Base-by-base conservation (phyloP, 805 yeast species). In the Lachancea sp. region DNA sequence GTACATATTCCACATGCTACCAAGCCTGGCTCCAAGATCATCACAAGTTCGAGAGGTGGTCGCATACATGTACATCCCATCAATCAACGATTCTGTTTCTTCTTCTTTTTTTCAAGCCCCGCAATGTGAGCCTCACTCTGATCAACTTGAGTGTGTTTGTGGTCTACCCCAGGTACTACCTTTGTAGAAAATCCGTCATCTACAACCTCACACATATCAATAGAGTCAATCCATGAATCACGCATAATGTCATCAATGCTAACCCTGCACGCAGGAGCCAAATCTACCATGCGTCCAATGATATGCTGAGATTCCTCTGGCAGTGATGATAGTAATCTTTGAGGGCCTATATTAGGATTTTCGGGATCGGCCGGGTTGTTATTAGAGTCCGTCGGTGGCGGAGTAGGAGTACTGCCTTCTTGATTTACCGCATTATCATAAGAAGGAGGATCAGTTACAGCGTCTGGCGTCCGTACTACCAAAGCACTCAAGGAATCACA, bases 51-150 rank as follows among this genome's bases (percentile, higher is more conserved):
- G 24, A 11, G 9, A 22, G 11, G 7, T 22, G 24, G 24, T 22
- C 11, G 9, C 11, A 22, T 22, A 22, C 7, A 29, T 21, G 20
- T 12, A 17, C 18, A 8, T 32, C 18, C 18, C 16, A 16, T 9
- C 17, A 8, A 54, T 62, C 41, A 64, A 70, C 56, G 74, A 67
- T 58, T 44, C 31, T 47, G 49, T 41, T 49, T 46, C 34, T 72
- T 75, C 66, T 85, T 89, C 58, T 80, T 84, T 69, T 80, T 84
- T 58, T 89, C 97, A 49, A 89, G 72, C 44, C 89, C 82, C 8
- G 97, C 96, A 65, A 89, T 89, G 61, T 89, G 97, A 0, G 97
- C 97, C 52, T 86, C 95, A 45, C 86, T 80, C 59, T 85, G 95
- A 51, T 88, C 96, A 37, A 89, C 97, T 49, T 76, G 77, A 1